These are phyloP conservation scores for Porphyridium purpureum DNA, from an alignment of 23 red algal species.

Conservation along the genomic window DNA sequence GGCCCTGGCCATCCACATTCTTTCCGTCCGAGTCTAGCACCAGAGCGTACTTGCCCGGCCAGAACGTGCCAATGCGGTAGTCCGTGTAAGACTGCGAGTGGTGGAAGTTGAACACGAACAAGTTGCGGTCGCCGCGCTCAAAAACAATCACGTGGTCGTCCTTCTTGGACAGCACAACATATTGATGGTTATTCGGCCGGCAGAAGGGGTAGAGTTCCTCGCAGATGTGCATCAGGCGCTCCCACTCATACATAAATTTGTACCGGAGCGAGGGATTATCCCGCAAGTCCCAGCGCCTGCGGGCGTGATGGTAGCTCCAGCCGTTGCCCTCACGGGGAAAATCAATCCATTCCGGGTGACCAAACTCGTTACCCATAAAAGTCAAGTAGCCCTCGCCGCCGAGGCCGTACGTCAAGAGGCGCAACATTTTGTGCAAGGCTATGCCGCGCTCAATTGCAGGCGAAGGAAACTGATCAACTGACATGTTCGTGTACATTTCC, in stretches of 20 bases:
- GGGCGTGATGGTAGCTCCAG: conserved; percentile 86
- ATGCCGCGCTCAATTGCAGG: conserved; percentile 67
- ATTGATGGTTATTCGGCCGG: conserved; percentile 61
- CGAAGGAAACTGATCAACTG: conserved; percentile 21
- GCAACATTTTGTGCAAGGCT: conserved; percentile 98
- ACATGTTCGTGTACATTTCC: conserved; percentile 94
- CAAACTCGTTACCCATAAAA: conserved; percentile 99
- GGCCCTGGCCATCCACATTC: conserved; percentile 58
- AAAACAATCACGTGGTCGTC: conserved; percentile 69
- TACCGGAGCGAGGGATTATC: conserved; percentile 63
- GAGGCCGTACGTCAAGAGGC: conserved; percentile 65
- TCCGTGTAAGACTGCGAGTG: conserved; percentile 60
- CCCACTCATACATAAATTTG: conserved; percentile 61
- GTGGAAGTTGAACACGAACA: conserved; percentile 99
- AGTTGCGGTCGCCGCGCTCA: conserved; percentile 71
- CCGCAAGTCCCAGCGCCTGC: conserved; percentile 78
- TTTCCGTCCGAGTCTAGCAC: conserved; percentile 75
- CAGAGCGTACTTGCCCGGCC: conserved; percentile 72
- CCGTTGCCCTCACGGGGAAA: conserved; percentile 97
- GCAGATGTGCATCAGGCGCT: conserved; percentile 44
- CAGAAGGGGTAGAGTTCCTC: conserved; percentile 63
- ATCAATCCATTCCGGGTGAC: conserved; percentile 98
- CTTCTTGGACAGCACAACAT: conserved; percentile 52
- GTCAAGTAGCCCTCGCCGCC: conserved; percentile 94
- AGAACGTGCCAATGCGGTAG: conserved; percentile 74